Evolutionary conservation across 306 rosid species (phyloP).

Genomic region (Pyrus bretschneideri): DNA sequence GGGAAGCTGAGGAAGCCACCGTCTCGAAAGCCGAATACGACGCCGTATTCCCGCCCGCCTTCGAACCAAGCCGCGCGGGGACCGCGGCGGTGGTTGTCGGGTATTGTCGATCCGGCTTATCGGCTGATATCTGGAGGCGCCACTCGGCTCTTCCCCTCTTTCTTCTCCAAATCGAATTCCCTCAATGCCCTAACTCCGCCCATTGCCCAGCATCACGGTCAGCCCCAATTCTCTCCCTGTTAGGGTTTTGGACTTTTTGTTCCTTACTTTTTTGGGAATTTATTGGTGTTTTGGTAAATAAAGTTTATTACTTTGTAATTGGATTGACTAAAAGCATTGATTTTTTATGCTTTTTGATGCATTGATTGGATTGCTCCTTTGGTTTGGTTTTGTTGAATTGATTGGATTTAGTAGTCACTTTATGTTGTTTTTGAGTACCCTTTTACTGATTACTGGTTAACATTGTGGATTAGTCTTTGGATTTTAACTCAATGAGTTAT

Average conservation of each 20-base stretch:
- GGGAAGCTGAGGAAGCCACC: conserved; percentile 36
- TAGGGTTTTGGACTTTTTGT: conserved; percentile 15
- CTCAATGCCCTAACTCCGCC: conserved; percentile 18
- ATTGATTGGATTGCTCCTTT: not conserved
- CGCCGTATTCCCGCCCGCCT: conserved; percentile 44
- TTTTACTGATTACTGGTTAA: not conserved
- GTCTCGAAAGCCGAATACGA: conserved; percentile 29
- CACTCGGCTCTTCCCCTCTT: conserved; percentile 46
- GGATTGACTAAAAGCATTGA: not conserved
- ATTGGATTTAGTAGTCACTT: not conserved
- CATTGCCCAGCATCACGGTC: conserved; percentile 30
- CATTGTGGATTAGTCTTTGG: not conserved
- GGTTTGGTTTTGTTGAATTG: not conserved
- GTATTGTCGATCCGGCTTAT: conserved; percentile 73
- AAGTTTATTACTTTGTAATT: not conserved
- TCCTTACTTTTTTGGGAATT: not conserved
- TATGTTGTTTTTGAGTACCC: not conserved
- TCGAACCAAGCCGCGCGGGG: conserved; percentile 20
- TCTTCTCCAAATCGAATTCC: conserved; percentile 30
- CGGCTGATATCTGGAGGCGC: conserved; percentile 64
- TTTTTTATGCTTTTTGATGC: not conserved
- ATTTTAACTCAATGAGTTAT: not conserved
- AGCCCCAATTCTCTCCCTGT: not conserved
- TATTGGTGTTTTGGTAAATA: not conserved
- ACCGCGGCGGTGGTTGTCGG: conserved; percentile 51